These are phyloP conservation scores for Tylopilus rubrobrunneus DNA, from an alignment of 768 basidiomycete genomes.

Conservation along the genomic window DNA sequence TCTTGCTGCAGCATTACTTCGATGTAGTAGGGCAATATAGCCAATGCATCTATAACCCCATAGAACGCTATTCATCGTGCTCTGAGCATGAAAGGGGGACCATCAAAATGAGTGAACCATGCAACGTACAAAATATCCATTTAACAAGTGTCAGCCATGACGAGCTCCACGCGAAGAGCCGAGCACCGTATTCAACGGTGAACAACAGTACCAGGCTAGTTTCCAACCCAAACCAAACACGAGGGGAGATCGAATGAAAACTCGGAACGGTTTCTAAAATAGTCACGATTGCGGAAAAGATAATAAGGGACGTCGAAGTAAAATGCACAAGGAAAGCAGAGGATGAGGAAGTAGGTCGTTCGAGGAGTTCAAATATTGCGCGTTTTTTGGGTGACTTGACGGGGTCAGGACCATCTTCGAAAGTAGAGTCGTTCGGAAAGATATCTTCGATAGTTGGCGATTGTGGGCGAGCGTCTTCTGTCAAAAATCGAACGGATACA, in stretches of 20 bases:
- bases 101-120: not conserved
- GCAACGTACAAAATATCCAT: slow-evolving; percentile 64
- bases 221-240: slow-evolving; percentile 85
- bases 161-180: slow-evolving; percentile 72
- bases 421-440: slow-evolving; percentile 35
- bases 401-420: slow-evolving; percentile 31
- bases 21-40: slow-evolving; percentile 86
- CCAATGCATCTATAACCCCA: slow-evolving; percentile 80
- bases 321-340: slow-evolving; percentile 77
- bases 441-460: slow-evolving; percentile 37
- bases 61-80: slow-evolving; percentile 57
- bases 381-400: slow-evolving; percentile 53
- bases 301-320: slow-evolving; percentile 64
- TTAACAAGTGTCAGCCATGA: slow-evolving; percentile 55
- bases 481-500: slow-evolving; percentile 36
- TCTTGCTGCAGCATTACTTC: slow-evolving; percentile 82
- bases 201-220: slow-evolving; percentile 81
- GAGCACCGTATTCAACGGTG: slow-evolving; percentile 77
- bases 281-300: slow-evolving; percentile 72
- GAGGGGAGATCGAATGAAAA: slow-evolving; percentile 63
- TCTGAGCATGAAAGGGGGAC: not conserved
- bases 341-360: slow-evolving; percentile 72
- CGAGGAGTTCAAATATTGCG: slow-evolving; percentile 65
- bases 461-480: slow-evolving; percentile 35
- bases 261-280: slow-evolving; percentile 77